These are phyloP conservation scores for Claviceps cyperi DNA, from an alignment of 2,329 filamentous ascomycete species.

Conservation along the genomic window DNA sequence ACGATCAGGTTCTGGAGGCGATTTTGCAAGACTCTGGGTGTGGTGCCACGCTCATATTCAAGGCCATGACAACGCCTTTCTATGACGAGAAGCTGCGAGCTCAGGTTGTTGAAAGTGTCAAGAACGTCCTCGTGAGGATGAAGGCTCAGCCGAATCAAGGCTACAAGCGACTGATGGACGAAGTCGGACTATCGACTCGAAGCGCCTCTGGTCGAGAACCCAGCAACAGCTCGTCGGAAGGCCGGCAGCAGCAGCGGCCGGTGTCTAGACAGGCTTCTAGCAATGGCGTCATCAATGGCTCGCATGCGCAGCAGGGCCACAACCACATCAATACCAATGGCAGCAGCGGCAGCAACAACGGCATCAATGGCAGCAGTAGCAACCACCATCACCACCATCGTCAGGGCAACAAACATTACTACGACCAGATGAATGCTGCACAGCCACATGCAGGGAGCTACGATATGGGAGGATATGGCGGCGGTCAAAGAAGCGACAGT, in stretches of 20 bases:
- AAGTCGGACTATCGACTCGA: slow-evolving; percentile 74
- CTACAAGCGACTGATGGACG: slow-evolving; percentile 97
- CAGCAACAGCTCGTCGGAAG: slow-evolving; percentile 26
- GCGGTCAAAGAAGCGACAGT: slow-evolving; percentile 37
- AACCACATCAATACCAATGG: background rate
- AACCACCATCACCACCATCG: slow-evolving; percentile 16
- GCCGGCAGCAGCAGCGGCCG: slow-evolving; percentile 41
- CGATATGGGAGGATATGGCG: slow-evolving; percentile 33
- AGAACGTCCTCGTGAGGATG: slow-evolving; percentile 73
- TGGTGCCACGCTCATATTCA: slow-evolving; percentile 93
- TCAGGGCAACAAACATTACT: slow-evolving; percentile 32
- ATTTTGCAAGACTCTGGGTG: slow-evolving; percentile 86
- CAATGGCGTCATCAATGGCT: slow-evolving; percentile 20
- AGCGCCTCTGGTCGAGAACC: slow-evolving; percentile 30
- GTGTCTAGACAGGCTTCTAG: slow-evolving; percentile 37
- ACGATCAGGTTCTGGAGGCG: slow-evolving; percentile 74
- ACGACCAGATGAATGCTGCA: slow-evolving; percentile 33
- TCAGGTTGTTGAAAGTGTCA: slow-evolving; percentile 84
- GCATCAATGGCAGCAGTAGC: slow-evolving; percentile 17
- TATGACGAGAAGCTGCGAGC: slow-evolving; percentile 82
- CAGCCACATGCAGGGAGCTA: slow-evolving; percentile 27
- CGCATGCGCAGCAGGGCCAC: slow-evolving; percentile 21
- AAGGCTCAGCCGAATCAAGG: slow-evolving; percentile 91
- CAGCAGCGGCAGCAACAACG: too few relatives aligned
- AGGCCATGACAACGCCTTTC: slow-evolving; percentile 93